phyloP scores from a whole-genome alignment of 2,329 filamentous ascomycete genomes.

The Colletotrichum sp. region DNA sequence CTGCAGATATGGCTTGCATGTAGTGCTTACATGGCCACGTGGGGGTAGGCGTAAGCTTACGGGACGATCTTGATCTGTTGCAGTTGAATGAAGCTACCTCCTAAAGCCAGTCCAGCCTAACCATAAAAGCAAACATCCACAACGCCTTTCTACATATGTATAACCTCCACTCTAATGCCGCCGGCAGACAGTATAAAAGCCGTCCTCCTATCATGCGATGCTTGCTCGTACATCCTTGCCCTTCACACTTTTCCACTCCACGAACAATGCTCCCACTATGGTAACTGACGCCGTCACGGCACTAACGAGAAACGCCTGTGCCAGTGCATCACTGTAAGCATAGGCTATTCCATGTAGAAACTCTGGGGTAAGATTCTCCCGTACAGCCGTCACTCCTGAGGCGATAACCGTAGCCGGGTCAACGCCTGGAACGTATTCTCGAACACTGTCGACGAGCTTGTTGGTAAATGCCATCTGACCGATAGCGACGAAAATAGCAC shows the following conservation, averaged over 20 bases:
- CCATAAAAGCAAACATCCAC: not conserved
- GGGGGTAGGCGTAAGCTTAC: not conserved
- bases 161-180: not conserved
- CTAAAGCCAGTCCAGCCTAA: not conserved
- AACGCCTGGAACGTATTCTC: conserved; percentile 36
- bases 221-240: conserved; percentile 48
- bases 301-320: conserved; percentile 45
- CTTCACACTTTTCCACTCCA: conserved; percentile 63
- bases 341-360: conserved; percentile 36
- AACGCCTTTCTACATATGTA: not conserved
- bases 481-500: conserved; percentile 55
- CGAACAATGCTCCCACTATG: conserved; percentile 44
- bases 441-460: conserved; percentile 43
- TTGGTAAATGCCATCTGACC: conserved; percentile 58
- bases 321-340: conserved; percentile 51
- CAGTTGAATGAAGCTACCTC: not conserved
- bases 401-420: conserved; percentile 35
- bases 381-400: conserved; percentile 42
- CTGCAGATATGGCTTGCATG: not conserved
- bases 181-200: not conserved
- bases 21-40: not conserved
- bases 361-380: conserved; percentile 29
- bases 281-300: conserved; percentile 49
- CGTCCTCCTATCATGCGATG: not conserved
- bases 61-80: not conserved